Percentiles rank a stretch among this genome's conserved stretches.
phyloP scores from a whole-genome alignment of 2,329 filamentous ascomycete species.

The Parascedosporium putredinis region DNA sequence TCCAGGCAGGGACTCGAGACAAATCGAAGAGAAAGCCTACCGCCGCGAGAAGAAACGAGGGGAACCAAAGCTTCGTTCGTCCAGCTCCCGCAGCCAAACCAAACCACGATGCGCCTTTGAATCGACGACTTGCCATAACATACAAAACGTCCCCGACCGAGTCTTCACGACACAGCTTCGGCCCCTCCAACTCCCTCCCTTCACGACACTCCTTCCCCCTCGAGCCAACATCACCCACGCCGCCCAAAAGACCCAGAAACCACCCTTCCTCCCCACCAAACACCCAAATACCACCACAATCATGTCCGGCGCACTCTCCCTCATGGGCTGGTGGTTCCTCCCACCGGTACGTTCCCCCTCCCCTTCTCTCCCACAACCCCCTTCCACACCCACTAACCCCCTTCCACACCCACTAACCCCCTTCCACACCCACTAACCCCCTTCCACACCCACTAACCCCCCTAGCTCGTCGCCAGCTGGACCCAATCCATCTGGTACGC shows the following conservation, averaged over 20 bases:
- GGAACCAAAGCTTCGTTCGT: too few relatives aligned
- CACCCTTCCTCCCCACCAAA: neutral
- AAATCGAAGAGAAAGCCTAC: too few relatives aligned
- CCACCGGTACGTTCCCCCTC: conserved; percentile 27
- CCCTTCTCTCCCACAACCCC: conserved; percentile 5
- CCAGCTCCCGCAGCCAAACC: too few relatives aligned
- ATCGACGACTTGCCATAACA: too few relatives aligned
- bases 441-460: neutral
- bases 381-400: neutral
- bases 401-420: neutral
- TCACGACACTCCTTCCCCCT: too few relatives aligned
- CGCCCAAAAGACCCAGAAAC: neutral
- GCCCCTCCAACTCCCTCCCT: too few relatives aligned
- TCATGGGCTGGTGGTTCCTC: conserved; percentile 39
- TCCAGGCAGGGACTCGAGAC: too few relatives aligned
- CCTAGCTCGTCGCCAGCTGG: conserved; percentile 65
- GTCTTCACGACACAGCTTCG: too few relatives aligned
- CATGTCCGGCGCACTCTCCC: conserved; percentile 34
- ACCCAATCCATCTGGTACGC: conserved; percentile 76
- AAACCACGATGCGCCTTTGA: too few relatives aligned
- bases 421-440: conserved; percentile 10
- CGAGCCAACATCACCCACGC: too few relatives aligned
- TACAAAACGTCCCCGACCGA: too few relatives aligned
- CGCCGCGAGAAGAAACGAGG: too few relatives aligned
- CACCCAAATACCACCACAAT: conserved; percentile 14